Conservation (phyloP, 192 early-diverging fungal species). For the Podila verticillata region DNA sequence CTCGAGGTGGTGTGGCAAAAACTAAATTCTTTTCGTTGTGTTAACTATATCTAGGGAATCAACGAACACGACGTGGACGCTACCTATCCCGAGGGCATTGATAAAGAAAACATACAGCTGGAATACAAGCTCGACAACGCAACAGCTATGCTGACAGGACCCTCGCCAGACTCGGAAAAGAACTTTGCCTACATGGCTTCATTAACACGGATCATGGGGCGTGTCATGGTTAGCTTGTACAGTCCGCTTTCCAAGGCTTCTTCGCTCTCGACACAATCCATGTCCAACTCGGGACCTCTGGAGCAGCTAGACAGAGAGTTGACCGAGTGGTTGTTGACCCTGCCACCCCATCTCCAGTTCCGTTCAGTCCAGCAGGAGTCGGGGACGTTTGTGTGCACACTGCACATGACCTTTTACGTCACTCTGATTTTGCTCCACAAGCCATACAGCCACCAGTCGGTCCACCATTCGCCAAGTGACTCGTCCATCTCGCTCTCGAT, state of each 20-base stretch:
- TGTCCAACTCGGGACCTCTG: slow-evolving; percentile 53
- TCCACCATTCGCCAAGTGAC: slow-evolving; percentile 14
- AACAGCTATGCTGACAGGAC: slow-evolving; percentile 15
- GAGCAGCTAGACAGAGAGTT: slow-evolving; percentile 57
- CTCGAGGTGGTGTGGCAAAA: background rate
- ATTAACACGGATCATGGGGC: slow-evolving; percentile 43
- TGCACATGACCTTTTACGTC: slow-evolving; percentile 65
- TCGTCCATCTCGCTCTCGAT: slow-evolving; percentile 47
- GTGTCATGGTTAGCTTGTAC: slow-evolving; percentile 51
- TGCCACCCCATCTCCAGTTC: slow-evolving; percentile 64
- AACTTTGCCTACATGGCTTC: slow-evolving; percentile 53
- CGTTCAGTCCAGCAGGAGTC: slow-evolving; percentile 51
- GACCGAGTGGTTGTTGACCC: slow-evolving; percentile 55
- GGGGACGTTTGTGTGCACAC: slow-evolving; percentile 43
- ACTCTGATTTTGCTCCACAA: slow-evolving; percentile 64
- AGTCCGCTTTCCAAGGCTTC: slow-evolving; percentile 42
- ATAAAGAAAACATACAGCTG: slow-evolving; percentile 45
- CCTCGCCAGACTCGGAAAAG: slow-evolving; percentile 36
- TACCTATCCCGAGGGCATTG: slow-evolving; percentile 58
- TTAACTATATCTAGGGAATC: slow-evolving; percentile 46
- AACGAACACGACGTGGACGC: slow-evolving; percentile 67
- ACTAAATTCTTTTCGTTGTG: background rate
- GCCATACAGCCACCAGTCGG: slow-evolving; percentile 54
- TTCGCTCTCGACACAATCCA: slow-evolving; percentile 18
- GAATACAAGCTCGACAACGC: slow-evolving; percentile 36